Conservation (phyloP, 1,284 basidiomycete species). For the Sporisorium graminicola region DNA sequence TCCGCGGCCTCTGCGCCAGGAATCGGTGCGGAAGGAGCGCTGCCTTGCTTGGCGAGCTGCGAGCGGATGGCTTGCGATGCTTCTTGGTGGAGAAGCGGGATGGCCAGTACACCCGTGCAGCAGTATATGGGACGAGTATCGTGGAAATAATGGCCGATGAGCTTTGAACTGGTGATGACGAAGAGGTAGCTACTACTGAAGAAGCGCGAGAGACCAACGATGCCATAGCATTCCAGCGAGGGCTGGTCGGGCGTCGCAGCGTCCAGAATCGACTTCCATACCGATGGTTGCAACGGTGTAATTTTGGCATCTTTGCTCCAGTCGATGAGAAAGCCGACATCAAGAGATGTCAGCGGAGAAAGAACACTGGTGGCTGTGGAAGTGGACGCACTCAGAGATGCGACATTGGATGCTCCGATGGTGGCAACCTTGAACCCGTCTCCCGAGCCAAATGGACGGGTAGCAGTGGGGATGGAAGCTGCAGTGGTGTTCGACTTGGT, state of each 20-base stretch:
- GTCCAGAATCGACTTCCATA: constrained; percentile 24
- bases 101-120: constrained; percentile 54
- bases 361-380: constrained; percentile 8
- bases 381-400: constrained; percentile 11
- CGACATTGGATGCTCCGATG: constrained; percentile 22
- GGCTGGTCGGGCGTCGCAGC: constrained; percentile 11
- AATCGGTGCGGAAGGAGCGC: background rate
- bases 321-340: constrained; percentile 42
- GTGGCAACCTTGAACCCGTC: constrained; percentile 46
- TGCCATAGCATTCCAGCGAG: constrained; percentile 40
- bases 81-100: constrained; percentile 50
- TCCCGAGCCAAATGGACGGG: constrained; percentile 35
- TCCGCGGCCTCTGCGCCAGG: constrained; percentile 1
- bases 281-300: constrained; percentile 22
- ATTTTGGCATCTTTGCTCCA: constrained; percentile 46
- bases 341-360: constrained; percentile 28
- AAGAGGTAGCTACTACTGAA: constrained; percentile 63
- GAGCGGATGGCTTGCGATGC: constrained; percentile 39
- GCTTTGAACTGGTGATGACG: constrained; percentile 57
- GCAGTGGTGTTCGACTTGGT: constrained; percentile 20
- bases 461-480: background rate
- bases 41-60: constrained; percentile 25
- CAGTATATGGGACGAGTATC: constrained; percentile 53
- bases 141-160: constrained; percentile 58
- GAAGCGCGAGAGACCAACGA: constrained; percentile 52